These are phyloP conservation scores for Flaveria linearis DNA, from an alignment of 129 eudicot species.

Conservation along the genomic window DNA sequence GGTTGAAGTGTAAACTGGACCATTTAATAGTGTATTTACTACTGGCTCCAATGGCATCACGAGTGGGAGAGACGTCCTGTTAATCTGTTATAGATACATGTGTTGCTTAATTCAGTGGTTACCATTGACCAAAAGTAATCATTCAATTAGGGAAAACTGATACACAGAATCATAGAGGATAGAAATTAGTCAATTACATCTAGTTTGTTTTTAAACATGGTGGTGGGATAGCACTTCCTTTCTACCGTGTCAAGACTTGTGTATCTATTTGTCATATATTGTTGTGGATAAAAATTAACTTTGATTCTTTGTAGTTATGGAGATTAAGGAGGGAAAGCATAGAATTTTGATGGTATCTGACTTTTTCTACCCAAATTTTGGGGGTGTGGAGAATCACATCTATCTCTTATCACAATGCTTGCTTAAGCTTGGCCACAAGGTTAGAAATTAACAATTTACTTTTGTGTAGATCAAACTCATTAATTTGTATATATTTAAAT, in stretches of 20 bases:
- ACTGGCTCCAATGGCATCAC: conserved; percentile 1
- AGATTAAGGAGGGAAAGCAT: conserved; percentile 41
- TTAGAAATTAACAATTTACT: conserved; percentile 10
- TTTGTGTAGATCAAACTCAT: not conserved
- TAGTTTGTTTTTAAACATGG: not conserved
- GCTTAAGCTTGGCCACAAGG: conserved; percentile 94
- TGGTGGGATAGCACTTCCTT: not conserved
- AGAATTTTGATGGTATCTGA: conserved; percentile 93
- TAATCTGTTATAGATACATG: not conserved
- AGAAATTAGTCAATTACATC: not conserved
- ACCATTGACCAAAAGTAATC: not conserved
- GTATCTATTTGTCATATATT: not conserved
- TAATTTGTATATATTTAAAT: not conserved
- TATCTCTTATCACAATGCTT: conserved; percentile 90
- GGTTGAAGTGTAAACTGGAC: not conserved
- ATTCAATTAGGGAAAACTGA: not conserved
- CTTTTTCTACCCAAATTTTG: conserved; percentile 94
- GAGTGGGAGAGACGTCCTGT: not conserved
- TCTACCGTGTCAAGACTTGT: not conserved
- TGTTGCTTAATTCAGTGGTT: conserved; percentile 6
- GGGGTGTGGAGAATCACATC: conserved; percentile 98
- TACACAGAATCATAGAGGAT: not conserved
- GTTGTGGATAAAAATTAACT: not conserved
- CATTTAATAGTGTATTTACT: not conserved
- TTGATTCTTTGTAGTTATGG: conserved; percentile 37